A percentile compares a stretch with the other conserved stretches of the same genome.
Evolutionary conservation across 2,329 filamentous ascomycete genomes (phyloP).

Genomic region (Colletotrichum sp.): DNA sequence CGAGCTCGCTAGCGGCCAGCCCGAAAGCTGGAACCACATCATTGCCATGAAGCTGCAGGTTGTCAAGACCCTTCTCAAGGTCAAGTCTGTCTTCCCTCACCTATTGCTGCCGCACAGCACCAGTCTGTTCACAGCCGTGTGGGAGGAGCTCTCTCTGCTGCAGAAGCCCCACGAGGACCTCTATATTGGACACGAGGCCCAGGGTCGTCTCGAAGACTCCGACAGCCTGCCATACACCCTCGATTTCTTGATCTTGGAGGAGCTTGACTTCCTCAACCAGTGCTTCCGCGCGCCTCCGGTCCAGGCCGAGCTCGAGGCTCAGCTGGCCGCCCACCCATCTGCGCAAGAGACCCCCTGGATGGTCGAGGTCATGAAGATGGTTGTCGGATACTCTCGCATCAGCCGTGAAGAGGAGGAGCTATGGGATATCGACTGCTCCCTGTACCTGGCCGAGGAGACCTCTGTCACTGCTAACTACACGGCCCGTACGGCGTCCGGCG

Average conservation of each 20-base stretch:
- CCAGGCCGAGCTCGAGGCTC: slow-evolving; percentile 83
- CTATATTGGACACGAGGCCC: slow-evolving; percentile 85
- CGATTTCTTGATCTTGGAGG: slow-evolving; percentile 91
- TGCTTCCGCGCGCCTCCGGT: slow-evolving; percentile 89
- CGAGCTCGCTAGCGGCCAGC: slow-evolving; percentile 51
- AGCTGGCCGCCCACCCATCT: slow-evolving; percentile 67
- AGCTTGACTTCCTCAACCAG: slow-evolving; percentile 92
- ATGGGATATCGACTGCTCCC: slow-evolving; percentile 96
- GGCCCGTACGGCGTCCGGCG: slow-evolving; percentile 88
- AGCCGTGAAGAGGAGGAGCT: slow-evolving; percentile 91
- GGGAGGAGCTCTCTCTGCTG: slow-evolving; percentile 82
- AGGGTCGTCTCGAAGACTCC: slow-evolving; percentile 87
- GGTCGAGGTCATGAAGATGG: slow-evolving; percentile 84
- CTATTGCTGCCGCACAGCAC: slow-evolving; percentile 84
- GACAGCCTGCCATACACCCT: slow-evolving; percentile 94
- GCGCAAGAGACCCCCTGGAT: slow-evolving; percentile 79
- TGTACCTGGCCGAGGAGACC: slow-evolving; percentile 94
- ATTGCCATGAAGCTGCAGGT: slow-evolving; percentile 91
- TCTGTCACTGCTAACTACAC: slow-evolving; percentile 97
- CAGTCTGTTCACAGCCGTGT: slow-evolving; percentile 83
- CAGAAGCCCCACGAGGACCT: slow-evolving; percentile 78
- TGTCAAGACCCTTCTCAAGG: slow-evolving; percentile 91
- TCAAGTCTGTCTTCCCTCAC: slow-evolving; percentile 80
- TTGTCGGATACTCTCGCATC: slow-evolving; percentile 86
- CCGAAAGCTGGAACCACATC: slow-evolving; percentile 78